Base-by-base conservation (phyloP, 768 basidiomycete species). In the Phanerochaete sordida region DNA sequence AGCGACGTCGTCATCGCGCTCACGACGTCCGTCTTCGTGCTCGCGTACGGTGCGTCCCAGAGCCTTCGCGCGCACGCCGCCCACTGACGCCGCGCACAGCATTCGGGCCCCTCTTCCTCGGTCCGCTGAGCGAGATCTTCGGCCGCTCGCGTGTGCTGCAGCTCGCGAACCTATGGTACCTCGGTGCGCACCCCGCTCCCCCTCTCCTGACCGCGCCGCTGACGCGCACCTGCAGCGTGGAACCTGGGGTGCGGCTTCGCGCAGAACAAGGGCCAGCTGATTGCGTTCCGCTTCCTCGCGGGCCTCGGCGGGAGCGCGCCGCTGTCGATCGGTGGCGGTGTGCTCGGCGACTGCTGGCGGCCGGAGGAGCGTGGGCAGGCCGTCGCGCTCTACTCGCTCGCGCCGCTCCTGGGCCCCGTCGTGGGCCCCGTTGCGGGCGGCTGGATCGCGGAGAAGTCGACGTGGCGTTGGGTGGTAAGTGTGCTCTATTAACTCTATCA, bases 251-350 rank as follows among this genome's bases (percentile, higher is more conserved):
- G 68, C 66, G 84, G 85, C 0, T 90, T 89, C 59, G 83, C 88
- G 0, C 78, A 79, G 56, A 86, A 76, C 53, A 76, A 78, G 58
- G 73, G 71, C 0, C 81, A 89, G 63, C 72, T 90, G 13, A 81
- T 90, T 52, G 84, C 76, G 0, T 91, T 91, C 65, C 81, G 89
- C 21, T 83, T 91, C 63, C 71, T 91, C 1, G 73, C 88, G 1
- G 89, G 90, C 1, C 59, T 91, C 1, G 90, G 90, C 27, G 90
- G 89, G 0, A 85, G 86, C 56, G 89, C 88, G 0, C 86, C 89
- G 6, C 73, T 89, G 1, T 72, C 83, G 4, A 62, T 70, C 47
- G 91, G 89, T 35, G 90, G 87, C 23, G 90, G 86, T 6, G 77
- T 88, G 5, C 71, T 89, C 0, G 81, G 83, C n/a, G 88, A 90